phyloP scores from a whole-genome alignment of 2,329 filamentous ascomycete species.

The Trichoderma semiorbis region DNA sequence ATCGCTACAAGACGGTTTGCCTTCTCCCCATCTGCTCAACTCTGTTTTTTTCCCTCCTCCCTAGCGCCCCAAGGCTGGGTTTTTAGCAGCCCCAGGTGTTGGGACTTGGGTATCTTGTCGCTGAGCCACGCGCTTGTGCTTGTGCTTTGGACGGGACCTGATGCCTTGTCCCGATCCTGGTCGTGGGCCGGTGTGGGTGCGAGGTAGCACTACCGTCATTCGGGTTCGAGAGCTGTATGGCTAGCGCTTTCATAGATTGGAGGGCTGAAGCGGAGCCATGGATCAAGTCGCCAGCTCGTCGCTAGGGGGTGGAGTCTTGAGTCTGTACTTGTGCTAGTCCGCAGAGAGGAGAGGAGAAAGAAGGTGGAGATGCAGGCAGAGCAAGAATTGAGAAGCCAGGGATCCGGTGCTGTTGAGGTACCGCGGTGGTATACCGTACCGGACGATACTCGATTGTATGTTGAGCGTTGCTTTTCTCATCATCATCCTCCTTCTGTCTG shows the following conservation, averaged over 20 bases:
- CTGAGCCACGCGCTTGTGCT: constrained; percentile 8
- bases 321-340: neutral
- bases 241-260: constrained; percentile 32
- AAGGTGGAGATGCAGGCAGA: neutral
- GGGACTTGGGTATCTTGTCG: constrained; percentile 8
- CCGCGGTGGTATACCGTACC: neutral
- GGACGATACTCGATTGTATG: neutral
- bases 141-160: constrained; percentile 15
- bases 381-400: neutral
- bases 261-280: constrained; percentile 35
- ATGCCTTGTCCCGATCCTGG: constrained; percentile 15
- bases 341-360: constrained; percentile 3
- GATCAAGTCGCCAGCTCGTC: neutral
- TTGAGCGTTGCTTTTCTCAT: neutral
- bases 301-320: neutral
- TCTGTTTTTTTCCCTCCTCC: neutral
- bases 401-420: neutral
- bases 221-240: constrained; percentile 21
- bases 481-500: neutral
- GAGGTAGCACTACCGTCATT: constrained; percentile 20
- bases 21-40: neutral
- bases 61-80: constrained; percentile 19
- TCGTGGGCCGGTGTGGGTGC: constrained; percentile 13
- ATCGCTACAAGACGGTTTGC: neutral
- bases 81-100: constrained; percentile 14